Evolutionary conservation across 306 rosid genomes (phyloP).

Genomic region (Casuarina cunninghamiana): DNA sequence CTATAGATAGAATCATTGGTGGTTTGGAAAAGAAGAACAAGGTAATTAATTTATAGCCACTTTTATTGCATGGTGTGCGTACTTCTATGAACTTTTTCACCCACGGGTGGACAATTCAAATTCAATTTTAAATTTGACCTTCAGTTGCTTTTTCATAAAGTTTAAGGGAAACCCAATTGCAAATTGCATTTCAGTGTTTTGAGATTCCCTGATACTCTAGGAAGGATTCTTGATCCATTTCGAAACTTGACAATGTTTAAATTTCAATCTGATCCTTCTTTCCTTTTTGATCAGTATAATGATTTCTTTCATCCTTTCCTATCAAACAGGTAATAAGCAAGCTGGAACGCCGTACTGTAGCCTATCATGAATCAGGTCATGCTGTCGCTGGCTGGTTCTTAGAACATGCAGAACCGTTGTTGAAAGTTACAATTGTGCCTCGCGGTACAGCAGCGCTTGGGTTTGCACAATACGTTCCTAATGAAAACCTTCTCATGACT

Average conservation of each 20-base stretch:
- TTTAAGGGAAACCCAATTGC: neutral
- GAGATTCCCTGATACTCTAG: neutral
- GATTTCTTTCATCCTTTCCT: conserved; percentile 19
- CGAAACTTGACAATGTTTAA: neutral
- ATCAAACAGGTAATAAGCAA: conserved; percentile 82
- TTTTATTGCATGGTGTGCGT: neutral
- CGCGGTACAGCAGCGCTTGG: conserved; percentile 98
- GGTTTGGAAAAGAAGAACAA: conserved; percentile 98
- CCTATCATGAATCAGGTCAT: conserved; percentile 97
- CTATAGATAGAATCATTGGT: conserved; percentile 92
- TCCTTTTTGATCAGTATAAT: conserved; percentile 3
- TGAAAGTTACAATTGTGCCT: conserved; percentile 94
- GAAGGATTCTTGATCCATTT: neutral
- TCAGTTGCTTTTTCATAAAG: neutral
- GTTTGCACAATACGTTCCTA: conserved; percentile 93
- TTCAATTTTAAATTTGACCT: neutral
- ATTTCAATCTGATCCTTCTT: neutral
- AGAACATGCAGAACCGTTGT: conserved; percentile 79
- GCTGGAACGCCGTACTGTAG: conserved; percentile 89
- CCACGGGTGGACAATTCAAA: neutral
- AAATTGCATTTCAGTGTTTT: neutral
- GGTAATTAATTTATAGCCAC: conserved; percentile 37
- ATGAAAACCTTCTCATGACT: conserved; percentile 90
- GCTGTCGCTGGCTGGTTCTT: conserved; percentile 97
- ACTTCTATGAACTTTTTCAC: neutral